A percentile compares a stretch with the other conserved stretches of the same genome.
Evolutionary conservation across 352 stramenopile genomes (phyloP).

Genomic region (Globisporangium nunn): DNA sequence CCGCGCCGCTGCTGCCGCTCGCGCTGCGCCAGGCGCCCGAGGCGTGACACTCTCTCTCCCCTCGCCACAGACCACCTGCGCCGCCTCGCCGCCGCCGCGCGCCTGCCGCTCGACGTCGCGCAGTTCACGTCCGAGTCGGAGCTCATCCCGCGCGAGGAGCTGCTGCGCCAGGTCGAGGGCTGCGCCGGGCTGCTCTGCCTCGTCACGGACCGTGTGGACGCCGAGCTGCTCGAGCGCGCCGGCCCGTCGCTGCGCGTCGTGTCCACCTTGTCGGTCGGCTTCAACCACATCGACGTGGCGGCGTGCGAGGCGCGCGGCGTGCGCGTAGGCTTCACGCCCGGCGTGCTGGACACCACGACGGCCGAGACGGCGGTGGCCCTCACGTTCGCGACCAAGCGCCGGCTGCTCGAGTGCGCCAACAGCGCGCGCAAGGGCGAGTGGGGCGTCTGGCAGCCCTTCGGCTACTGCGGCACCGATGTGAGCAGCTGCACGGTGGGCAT

Average conservation of each 20-base stretch:
- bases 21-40: no score
- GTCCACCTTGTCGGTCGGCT: constrained; percentile 86
- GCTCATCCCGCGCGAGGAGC: constrained; percentile 34
- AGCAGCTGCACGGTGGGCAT: constrained; percentile 73
- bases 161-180: constrained; percentile 37
- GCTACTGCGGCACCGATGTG: constrained; percentile 70
- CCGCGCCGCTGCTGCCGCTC: no score
- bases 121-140: constrained; percentile 21
- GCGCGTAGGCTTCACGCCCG: constrained; percentile 75
- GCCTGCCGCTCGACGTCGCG: constrained; percentile 15
- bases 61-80: constrained; percentile 25
- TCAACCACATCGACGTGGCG: constrained; percentile 88
- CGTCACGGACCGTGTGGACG: constrained; percentile 64
- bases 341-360: constrained; percentile 78
- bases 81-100: constrained; percentile 10
- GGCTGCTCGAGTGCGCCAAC: constrained; percentile 56
- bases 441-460: constrained; percentile 77
- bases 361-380: constrained; percentile 69
- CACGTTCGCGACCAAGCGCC: constrained; percentile 57
- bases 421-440: constrained; percentile 69
- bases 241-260: constrained; percentile 56
- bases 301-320: constrained; percentile 63
- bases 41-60: neutral
- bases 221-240: constrained; percentile 47
- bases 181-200: constrained; percentile 59